Conservation (phyloP, 768 basidiomycete genomes). For the Lactarius pseudohatsudake region DNA sequence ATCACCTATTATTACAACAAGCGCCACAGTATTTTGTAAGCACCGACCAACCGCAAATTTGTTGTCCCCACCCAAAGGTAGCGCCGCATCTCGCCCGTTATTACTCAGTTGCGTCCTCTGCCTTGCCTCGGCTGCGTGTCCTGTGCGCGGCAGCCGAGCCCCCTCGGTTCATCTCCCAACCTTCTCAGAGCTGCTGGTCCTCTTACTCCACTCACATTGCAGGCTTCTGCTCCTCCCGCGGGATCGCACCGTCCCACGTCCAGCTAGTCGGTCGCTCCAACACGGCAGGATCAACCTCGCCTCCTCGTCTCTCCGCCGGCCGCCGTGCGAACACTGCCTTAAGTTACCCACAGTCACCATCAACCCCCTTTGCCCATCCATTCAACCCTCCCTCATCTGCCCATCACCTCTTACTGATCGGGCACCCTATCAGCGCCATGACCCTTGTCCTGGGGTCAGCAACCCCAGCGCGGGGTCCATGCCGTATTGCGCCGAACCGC, state of each 20-base stretch:
- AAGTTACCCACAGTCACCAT: not conserved
- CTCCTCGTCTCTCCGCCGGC: not conserved
- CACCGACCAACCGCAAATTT: not conserved
- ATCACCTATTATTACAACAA: not conserved
- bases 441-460: not conserved
- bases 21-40: not conserved
- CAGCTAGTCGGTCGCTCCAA: not conserved
- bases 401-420: not conserved
- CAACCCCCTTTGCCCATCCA: not conserved
- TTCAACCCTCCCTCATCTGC: not conserved
- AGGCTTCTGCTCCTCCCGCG: not conserved
- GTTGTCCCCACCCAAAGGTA: not conserved
- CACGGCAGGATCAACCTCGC: not conserved
- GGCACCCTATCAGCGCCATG: not conserved
- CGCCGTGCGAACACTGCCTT: not conserved
- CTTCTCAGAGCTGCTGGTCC: not conserved
- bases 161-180: not conserved
- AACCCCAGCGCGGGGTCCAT: not conserved
- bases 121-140: constrained; percentile 4
- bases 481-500: no score
- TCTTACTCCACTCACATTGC: not conserved
- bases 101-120: not conserved
- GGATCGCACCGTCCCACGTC: not conserved
- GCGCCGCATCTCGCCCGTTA: not conserved
- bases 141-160: not conserved